Conservation (phyloP, 2,329 filamentous ascomycete genomes). For the Pseudogymnoascus sp. region DNA sequence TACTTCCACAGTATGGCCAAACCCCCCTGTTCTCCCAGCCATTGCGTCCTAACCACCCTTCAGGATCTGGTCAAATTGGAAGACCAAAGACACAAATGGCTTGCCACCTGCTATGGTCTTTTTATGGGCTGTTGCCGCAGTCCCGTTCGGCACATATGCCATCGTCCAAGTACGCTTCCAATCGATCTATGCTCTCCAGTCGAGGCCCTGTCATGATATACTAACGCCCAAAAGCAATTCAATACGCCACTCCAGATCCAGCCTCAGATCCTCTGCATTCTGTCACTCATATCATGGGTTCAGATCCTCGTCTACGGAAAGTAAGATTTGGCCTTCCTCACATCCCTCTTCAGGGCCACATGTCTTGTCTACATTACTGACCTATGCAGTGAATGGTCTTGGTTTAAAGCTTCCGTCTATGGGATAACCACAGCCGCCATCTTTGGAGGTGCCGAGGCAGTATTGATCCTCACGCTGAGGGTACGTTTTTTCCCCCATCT, state of each 20-base stretch:
- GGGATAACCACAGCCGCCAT: conserved; percentile 32
- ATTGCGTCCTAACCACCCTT: neutral
- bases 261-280: conserved; percentile 41
- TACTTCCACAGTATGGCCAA: conserved; percentile 25
- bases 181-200: neutral
- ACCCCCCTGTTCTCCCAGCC: neutral
- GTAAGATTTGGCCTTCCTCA: conserved; percentile 24
- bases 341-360: neutral
- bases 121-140: conserved; percentile 45
- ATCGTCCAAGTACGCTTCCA: conserved; percentile 35
- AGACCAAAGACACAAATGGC: conserved; percentile 51
- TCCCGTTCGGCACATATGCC: conserved; percentile 44
- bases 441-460: conserved; percentile 45
- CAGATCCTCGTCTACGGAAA: conserved; percentile 44
- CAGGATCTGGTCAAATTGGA: conserved; percentile 53
- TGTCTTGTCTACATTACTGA: conserved; percentile 9
- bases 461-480: conserved; percentile 47
- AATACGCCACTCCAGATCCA: conserved; percentile 46
- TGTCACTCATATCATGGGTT: conserved; percentile 42
- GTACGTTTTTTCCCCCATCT: conserved; percentile 28
- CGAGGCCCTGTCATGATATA: neutral
- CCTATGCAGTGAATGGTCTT: conserved; percentile 34
- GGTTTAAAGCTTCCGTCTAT: conserved; percentile 37
- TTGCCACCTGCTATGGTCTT: conserved; percentile 53
- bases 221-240: conserved; percentile 35